Conservation (phyloP, 805 yeast species). For the Candida namnaoensis region DNA sequence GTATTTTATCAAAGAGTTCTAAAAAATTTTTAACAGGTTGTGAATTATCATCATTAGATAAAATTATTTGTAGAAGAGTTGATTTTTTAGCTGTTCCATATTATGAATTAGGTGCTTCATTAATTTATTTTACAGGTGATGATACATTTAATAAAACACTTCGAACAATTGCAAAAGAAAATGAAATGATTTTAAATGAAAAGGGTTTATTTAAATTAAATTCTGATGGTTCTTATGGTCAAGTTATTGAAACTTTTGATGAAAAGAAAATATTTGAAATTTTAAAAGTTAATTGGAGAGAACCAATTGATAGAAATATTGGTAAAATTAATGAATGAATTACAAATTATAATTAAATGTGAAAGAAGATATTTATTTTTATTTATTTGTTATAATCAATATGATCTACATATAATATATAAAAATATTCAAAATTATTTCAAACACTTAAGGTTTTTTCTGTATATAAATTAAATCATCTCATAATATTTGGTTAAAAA, state of each 20-base stretch:
- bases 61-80: conserved; percentile 36
- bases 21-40: conserved; percentile 27
- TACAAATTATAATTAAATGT: background rate
- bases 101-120: conserved; percentile 34
- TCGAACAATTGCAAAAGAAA: conserved; percentile 31
- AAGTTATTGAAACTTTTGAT: conserved; percentile 30
- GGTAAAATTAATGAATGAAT: conserved; percentile 6
- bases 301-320: conserved; percentile 18
- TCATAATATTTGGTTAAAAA: too few species aligned
- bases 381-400: too few species aligned
- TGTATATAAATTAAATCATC: conserved; percentile 1
- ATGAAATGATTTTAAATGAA: conserved; percentile 29
- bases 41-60: conserved; percentile 16
- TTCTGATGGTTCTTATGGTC: too few species aligned
- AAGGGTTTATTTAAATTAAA: conserved; percentile 29
- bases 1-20: conserved; percentile 9
- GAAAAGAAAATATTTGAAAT: conserved; percentile 37
- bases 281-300: conserved; percentile 27
- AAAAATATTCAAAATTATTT: too few species aligned
- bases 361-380: too few species aligned
- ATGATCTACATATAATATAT: too few species aligned
- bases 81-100: conserved; percentile 42
- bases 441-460: too few species aligned
- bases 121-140: conserved; percentile 48
- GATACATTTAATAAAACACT: conserved; percentile 39